Conservation (phyloP, 2,329 filamentous ascomycete species). For the Pseudogymnoascus sp. region DNA sequence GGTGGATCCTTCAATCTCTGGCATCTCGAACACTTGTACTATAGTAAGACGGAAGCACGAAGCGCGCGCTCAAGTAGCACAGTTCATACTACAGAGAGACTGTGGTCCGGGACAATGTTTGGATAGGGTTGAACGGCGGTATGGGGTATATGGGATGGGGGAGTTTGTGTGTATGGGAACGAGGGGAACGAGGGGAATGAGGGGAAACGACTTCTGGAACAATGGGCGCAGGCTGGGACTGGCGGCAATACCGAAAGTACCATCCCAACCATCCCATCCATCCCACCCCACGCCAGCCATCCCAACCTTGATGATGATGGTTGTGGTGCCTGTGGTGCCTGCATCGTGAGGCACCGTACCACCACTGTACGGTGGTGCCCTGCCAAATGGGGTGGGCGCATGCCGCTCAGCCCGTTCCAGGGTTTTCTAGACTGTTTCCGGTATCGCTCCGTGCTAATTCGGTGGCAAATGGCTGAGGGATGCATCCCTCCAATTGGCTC, state of each 20-base stretch:
- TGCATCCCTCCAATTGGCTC: neutral
- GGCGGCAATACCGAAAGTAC: constrained; percentile 6
- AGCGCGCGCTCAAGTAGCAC: neutral
- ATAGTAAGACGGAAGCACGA: neutral
- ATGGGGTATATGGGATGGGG: neutral
- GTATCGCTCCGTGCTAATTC: constrained; percentile 1
- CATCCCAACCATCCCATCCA: neutral
- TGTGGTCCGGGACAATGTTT: neutral
- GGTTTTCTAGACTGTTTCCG: neutral
- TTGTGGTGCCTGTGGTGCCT: neutral
- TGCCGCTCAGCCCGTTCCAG: constrained; percentile 3
- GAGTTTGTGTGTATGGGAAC: neutral
- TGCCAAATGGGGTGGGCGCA: neutral
- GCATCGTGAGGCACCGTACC: neutral
- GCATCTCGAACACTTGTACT: neutral
- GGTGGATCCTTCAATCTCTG: neutral
- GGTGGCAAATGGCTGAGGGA: neutral
- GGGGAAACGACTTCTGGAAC: constrained; percentile 7
- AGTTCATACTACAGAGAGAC: neutral
- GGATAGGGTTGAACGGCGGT: neutral
- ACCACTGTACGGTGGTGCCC: neutral
- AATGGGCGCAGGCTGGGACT: neutral
- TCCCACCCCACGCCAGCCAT: neutral
- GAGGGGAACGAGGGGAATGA: neutral
- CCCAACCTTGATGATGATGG: neutral